Evolutionary conservation across 2,329 filamentous ascomycete genomes (phyloP).

Genomic region (Fusarium subtropicale): DNA sequence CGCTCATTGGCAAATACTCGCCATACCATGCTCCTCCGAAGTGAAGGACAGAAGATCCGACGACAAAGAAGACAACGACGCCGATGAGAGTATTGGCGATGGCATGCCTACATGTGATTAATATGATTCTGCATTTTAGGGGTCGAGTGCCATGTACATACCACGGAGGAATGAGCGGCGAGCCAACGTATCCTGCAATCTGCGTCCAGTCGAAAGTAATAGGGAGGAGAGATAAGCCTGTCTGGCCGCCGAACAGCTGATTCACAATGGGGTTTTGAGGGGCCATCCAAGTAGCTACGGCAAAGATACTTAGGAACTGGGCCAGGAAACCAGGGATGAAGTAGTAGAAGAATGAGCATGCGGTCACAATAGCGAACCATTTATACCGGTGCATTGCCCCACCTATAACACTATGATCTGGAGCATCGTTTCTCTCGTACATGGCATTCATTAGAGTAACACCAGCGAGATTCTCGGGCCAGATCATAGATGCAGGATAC

Average conservation of each 20-base stretch:
- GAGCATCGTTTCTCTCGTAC: conserved; percentile 69
- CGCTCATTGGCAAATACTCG: conserved; percentile 75
- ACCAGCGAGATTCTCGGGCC: conserved; percentile 75
- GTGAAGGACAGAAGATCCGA: conserved; percentile 70
- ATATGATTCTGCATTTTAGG: background rate
- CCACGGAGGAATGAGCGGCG: conserved; percentile 77
- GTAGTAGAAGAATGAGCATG: conserved; percentile 71
- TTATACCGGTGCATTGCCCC: conserved; percentile 74
- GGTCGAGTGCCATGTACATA: conserved; percentile 47
- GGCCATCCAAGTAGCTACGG: conserved; percentile 77
- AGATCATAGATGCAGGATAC: conserved; percentile 78
- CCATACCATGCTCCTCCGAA: conserved; percentile 74
- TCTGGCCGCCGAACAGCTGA: conserved; percentile 77
- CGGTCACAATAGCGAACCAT: conserved; percentile 71
- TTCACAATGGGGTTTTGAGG: conserved; percentile 76
- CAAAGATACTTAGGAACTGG: conserved; percentile 76
- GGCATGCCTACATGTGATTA: conserved; percentile 63
- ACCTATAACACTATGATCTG: conserved; percentile 66
- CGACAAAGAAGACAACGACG: conserved; percentile 72
- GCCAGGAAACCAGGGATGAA: conserved; percentile 77
- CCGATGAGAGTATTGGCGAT: conserved; percentile 79
- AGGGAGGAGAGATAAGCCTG: conserved; percentile 74
- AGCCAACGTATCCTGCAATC: conserved; percentile 74
- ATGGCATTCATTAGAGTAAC: conserved; percentile 78
- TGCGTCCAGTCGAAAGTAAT: conserved; percentile 84